phyloP scores from a whole-genome alignment of 306 rosid species.

The Luffa acutangula region DNA sequence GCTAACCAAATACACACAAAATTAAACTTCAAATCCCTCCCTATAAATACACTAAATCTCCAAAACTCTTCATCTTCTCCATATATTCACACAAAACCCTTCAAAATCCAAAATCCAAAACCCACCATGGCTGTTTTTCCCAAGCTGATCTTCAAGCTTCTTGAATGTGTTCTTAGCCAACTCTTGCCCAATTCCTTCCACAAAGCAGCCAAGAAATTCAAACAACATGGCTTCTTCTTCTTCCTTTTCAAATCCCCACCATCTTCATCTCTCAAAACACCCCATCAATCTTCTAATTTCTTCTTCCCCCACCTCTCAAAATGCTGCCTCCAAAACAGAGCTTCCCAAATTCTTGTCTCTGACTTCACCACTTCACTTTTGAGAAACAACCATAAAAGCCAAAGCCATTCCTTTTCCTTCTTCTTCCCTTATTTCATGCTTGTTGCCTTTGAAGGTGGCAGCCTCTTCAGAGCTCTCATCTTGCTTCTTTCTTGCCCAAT shows the following conservation, averaged over 20 bases:
- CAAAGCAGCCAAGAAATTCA: conserved; percentile 62
- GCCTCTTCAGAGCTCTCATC: conserved; percentile 54
- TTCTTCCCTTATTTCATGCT: conserved; percentile 75
- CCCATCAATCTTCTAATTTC: conserved; percentile 14
- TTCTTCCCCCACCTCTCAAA: conserved; percentile 40
- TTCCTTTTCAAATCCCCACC: conserved; percentile 13
- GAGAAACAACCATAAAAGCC: background rate
- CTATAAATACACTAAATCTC: conserved; percentile 32
- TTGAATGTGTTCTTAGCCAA: conserved; percentile 46
- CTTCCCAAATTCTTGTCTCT: conserved; percentile 36
- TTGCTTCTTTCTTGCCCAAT: conserved; percentile 61
- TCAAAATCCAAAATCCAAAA: background rate
- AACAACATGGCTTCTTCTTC: conserved; percentile 25
- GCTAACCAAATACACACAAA: conserved; percentile 35
- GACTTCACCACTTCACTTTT: conserved; percentile 47
- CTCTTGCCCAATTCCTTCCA: conserved; percentile 50
- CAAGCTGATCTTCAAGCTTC: conserved; percentile 38
- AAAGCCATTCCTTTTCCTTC: no score
- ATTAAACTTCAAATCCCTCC: conserved; percentile 17
- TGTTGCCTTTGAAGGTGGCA: conserved; percentile 81
- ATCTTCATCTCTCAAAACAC: conserved; percentile 10
- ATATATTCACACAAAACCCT: no score
- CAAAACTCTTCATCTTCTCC: conserved; percentile 21
- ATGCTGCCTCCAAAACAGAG: conserved; percentile 38
- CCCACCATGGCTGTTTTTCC: conserved; percentile 28